A percentile compares a stretch with the other conserved stretches of the same genome.
Evolutionary conservation across 768 basidiomycete species (phyloP).

Genomic region (Pholiota conissans): DNA sequence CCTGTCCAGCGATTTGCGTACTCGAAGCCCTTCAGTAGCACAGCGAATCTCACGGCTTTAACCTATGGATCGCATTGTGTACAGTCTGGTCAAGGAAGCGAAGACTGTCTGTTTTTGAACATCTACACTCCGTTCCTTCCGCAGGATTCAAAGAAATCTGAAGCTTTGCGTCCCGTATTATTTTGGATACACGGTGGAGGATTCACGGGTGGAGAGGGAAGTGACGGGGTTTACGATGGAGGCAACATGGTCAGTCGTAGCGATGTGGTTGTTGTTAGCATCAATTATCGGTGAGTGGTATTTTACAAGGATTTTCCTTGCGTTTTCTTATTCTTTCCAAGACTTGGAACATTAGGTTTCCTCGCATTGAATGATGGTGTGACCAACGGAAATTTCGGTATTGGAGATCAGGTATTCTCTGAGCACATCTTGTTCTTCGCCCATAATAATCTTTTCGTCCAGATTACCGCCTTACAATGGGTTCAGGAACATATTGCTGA

Average conservation of each 20-base stretch:
- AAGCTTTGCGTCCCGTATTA: constrained; percentile 39
- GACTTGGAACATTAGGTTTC: constrained; percentile 42
- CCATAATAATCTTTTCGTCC: background rate
- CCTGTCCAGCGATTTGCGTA: constrained; percentile 44
- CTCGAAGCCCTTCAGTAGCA: constrained; percentile 30
- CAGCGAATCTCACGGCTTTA: constrained; percentile 30
- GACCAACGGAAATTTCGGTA: constrained; percentile 45
- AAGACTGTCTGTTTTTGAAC: constrained; percentile 50
- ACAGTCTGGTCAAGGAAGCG: constrained; percentile 26
- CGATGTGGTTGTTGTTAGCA: constrained; percentile 40
- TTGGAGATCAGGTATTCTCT: constrained; percentile 40
- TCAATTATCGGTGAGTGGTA: constrained; percentile 38
- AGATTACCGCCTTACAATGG: constrained; percentile 40
- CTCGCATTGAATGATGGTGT: constrained; percentile 40
- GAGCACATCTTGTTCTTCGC: constrained; percentile 7
- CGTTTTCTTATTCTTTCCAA: no score
- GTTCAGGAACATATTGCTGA: constrained; percentile 50
- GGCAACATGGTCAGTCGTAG: constrained; percentile 43
- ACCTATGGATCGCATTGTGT: constrained; percentile 33
- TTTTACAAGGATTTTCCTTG: no score
- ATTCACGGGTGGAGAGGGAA: constrained; percentile 39
- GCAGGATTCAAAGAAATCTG: constrained; percentile 9
- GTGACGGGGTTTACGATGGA: constrained; percentile 41
- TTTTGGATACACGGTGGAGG: constrained; percentile 55
- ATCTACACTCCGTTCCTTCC: constrained; percentile 42